Base-by-base conservation (phyloP, 2,329 filamentous ascomycete genomes). In the Fusarium verticillioides region DNA sequence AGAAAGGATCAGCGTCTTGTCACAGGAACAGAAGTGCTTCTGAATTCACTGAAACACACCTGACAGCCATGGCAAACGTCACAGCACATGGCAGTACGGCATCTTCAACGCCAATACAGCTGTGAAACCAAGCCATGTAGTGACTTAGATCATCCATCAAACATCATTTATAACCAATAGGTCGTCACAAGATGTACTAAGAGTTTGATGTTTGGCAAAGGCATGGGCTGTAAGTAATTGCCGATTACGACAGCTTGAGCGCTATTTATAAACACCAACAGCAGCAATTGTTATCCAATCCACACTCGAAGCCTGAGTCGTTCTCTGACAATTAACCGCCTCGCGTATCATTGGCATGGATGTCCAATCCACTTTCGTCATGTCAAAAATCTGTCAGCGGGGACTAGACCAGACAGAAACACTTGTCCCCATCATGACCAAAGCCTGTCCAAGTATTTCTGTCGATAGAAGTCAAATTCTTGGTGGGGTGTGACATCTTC, bases 401-500 rank as follows among this genome's bases (percentile, higher is more conserved):
- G 63, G 74, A 59, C 34, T 46, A 39, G 18, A 43, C 37, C 30
- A 54, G 59, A 63, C 69, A 66, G 19, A 72, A 70, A 60, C 15
- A 2, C 34, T 30, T 16, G 12, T 13, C 4, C 6, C 54, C 21
- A 28, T 32, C 10, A 2, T n/a, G 18, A 42, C 15, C 5, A 4
- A 2, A 16, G 1, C 2, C 7, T 70, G 63, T n/a, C 12, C 11
- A 10, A 26, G 10, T 54, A 60, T 65, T 78, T 78, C 63, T 76
- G 71, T 77, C 75, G 52, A 16, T 12, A 12, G 13, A 15, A 15
- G 15, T 46, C 57, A 53, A 69, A 70, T 54, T 61, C 56, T 44
- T 75, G 73, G 77, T 76, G 77, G 77, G 66, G 77, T 67, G 77
- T 78, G 70, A 62, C 56, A 47, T 54, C 64, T 63, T 75, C 62